Conservation (phyloP, 2,329 filamentous ascomycete genomes). For the Microcyclospora tardicrescens region DNA sequence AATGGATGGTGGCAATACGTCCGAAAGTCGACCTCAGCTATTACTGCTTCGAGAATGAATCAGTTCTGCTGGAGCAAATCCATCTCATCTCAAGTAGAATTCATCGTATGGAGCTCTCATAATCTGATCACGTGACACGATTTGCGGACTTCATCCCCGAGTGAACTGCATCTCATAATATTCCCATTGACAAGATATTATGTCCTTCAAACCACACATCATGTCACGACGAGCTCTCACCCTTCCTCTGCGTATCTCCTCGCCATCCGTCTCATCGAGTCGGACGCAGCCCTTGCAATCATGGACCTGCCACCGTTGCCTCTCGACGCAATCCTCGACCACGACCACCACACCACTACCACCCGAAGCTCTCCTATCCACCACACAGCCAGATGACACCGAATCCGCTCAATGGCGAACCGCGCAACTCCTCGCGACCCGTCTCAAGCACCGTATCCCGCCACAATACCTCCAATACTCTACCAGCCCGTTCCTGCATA, state of each 20-base stretch:
- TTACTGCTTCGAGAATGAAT: too few species aligned
- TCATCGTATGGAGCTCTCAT: too few species aligned
- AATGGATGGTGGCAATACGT: too few species aligned
- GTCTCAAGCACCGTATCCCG: constrained; percentile 11
- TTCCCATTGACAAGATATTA: too few species aligned
- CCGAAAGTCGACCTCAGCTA: too few species aligned
- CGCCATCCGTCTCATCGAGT: constrained; percentile 1
- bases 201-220: not conserved
- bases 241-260: constrained; percentile 14
- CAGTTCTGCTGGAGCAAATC: too few species aligned
- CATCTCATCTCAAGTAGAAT: too few species aligned
- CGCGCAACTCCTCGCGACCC: constrained; percentile 1
- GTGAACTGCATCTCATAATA: too few species aligned
- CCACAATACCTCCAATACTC: constrained; percentile 14
- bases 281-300: constrained; percentile 8
- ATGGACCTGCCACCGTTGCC: constrained; percentile 21
- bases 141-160: too few species aligned
- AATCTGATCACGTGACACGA: too few species aligned
- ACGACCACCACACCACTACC: constrained; percentile 3
- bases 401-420: too few species aligned
- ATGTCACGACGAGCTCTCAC: constrained; percentile 16
- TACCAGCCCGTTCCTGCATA: constrained; percentile 9
- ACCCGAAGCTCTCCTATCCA: constrained; percentile 1
- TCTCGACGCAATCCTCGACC: constrained; percentile 14
- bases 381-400: too few species aligned